phyloP scores from a whole-genome alignment of 345 rosid genomes.

The Punica granatum region DNA sequence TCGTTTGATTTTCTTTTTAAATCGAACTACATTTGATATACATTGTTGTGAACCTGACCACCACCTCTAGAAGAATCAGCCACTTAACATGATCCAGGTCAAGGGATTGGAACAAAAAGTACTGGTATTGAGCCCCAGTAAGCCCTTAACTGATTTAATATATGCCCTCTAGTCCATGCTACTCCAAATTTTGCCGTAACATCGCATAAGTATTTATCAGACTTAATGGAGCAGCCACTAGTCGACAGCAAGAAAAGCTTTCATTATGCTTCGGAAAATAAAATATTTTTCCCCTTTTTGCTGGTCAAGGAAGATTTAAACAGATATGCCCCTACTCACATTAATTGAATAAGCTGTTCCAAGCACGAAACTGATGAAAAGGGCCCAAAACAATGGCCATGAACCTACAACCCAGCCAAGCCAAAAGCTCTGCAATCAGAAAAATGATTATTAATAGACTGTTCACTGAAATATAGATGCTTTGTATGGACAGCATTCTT shows the following conservation, averaged over 20 bases:
- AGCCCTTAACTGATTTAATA: not conserved
- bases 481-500: not conserved
- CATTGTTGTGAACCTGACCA: not conserved
- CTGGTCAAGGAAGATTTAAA: not conserved
- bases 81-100: not conserved
- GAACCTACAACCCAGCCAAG: slow-evolving; percentile 86
- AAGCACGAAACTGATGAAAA: slow-evolving; percentile 76
- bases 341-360: slow-evolving; percentile 94
- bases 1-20: not conserved
- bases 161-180: not conserved
- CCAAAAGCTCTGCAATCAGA: slow-evolving; percentile 67
- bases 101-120: too few relatives aligned
- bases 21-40: not conserved
- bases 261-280: not conserved
- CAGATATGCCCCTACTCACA: slow-evolving; percentile 37
- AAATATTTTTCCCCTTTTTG: not conserved
- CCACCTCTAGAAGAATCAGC: not conserved
- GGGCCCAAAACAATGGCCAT: slow-evolving; percentile 96
- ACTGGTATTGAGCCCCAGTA: too few relatives aligned
- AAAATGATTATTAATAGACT: slow-evolving; percentile 1
- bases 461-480: not conserved
- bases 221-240: not conserved
- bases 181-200: not conserved
- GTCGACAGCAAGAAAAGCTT: not conserved
- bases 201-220: too few relatives aligned